phyloP scores from a whole-genome alignment of 176 grass and related monocot genomes.

The Saccharum officinarum region DNA sequence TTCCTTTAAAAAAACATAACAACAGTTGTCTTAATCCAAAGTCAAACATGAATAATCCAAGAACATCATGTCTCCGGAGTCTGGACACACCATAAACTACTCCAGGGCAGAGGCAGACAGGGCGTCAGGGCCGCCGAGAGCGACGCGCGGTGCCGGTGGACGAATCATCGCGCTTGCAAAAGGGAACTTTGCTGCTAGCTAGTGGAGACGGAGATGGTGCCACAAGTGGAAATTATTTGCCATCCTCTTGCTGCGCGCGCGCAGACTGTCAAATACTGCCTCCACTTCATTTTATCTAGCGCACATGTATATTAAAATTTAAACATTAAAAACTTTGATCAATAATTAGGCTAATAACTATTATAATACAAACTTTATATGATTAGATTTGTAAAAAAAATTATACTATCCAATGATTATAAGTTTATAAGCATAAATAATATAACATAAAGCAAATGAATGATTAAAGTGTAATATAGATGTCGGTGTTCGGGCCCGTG shows the following conservation, averaged over 20 bases:
- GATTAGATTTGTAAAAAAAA: too few relatives aligned
- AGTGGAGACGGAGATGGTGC: not conserved
- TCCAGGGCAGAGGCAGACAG: not conserved
- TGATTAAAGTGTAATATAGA: too few relatives aligned
- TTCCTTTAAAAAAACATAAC: too few relatives aligned
- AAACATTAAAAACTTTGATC: too few relatives aligned
- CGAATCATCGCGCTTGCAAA: slow-evolving; percentile 30
- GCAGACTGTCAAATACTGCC: not conserved
- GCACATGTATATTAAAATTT: too few relatives aligned
- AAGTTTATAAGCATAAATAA: too few relatives aligned
- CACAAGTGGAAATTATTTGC: not conserved
- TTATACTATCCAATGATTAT: too few relatives aligned
- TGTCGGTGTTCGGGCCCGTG: too few relatives aligned
- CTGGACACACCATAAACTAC: slow-evolving; percentile 1
- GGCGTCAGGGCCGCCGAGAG: not conserved
- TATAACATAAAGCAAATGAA: too few relatives aligned
- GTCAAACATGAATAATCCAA: slow-evolving; percentile 27
- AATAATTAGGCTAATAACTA: too few relatives aligned
- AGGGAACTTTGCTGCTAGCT: slow-evolving; percentile 25
- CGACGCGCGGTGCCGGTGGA: not conserved
- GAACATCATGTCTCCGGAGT: not conserved
- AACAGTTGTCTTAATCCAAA: not conserved
- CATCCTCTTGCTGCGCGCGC: not conserved
- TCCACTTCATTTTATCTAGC: too few relatives aligned
- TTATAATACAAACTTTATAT: too few relatives aligned